Evolutionary conservation across 768 basidiomycete genomes (phyloP), one percentile per base, ranked within the genome.

Genomic region (Royoungia palumana): DNA sequence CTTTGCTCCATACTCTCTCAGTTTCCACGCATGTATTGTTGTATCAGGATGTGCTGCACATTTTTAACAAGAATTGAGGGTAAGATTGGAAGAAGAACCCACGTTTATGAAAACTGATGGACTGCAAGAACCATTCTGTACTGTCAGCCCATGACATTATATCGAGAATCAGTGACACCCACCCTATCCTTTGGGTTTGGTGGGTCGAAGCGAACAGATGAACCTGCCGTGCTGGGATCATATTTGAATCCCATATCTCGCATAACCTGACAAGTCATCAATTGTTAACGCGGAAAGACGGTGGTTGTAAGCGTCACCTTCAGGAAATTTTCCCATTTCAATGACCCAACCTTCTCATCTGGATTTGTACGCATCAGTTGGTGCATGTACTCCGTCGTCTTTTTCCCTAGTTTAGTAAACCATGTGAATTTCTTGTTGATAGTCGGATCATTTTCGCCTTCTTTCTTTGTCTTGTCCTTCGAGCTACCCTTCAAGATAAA

Each of bases 281-380:
- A 47, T 39, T 25, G 30, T 9, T 32, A 6, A 32, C 7, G 6
- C 5, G 1, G 5, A 34, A 32, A 34, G 27, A 32, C 21, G 2
- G 32, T 21, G 25, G 19, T 9, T 6, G 11, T 38, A 19, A 35
- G 25, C 45, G 68, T 41, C 48, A 86, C 89, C 73, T 81, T 85
- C 28, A 89, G 61, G 62, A 92, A 89, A 48, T 79, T 70, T 30
- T 90, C 85, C 89, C 89, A 90, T 51, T 84, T 83, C 83, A 92
- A 81, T 19, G 79, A 62, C 6, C 82, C 83, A 50, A 75, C 70
- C 49, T 74, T 80, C 41, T 80, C 76, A 46, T 82, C 80, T 24
- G 78, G 74, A 30, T 75, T 67, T 7, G 79, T 79, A 35, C 72
- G 71, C 49, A 90, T 60, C 7, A 90, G 66, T 62, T 85, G 83